Evolutionary conservation across 2,329 filamentous ascomycete genomes (phyloP).

Genomic region (Penicillium sp.): DNA sequence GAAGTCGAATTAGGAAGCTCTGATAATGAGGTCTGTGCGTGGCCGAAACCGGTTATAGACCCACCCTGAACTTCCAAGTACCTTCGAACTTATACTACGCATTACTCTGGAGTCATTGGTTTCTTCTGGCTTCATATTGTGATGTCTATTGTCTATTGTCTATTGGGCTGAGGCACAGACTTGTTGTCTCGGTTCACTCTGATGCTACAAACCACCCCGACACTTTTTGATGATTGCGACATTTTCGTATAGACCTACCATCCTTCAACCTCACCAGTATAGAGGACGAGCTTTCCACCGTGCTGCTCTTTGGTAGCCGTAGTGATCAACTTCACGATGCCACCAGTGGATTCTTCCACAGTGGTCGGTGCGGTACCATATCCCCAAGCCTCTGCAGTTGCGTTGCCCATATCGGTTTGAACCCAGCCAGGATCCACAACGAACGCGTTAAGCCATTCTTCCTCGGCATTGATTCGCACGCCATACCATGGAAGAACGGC

Average conservation of each 20-base stretch:
- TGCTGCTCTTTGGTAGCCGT: slow-evolving; percentile 13
- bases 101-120: too few relatives aligned
- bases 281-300: slow-evolving; percentile 16
- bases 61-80: background rate
- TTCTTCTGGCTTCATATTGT: too few relatives aligned
- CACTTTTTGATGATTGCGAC: too few relatives aligned
- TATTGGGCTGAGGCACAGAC: too few relatives aligned
- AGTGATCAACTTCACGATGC: slow-evolving; percentile 14
- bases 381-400: slow-evolving; percentile 21
- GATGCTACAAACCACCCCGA: background rate
- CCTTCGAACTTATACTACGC: too few relatives aligned
- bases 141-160: too few relatives aligned
- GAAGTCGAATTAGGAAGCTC: background rate
- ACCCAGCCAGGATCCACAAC: slow-evolving; percentile 23
- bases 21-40: background rate
- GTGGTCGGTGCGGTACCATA: slow-evolving; percentile 20
- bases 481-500: slow-evolving; percentile 36
- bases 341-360: slow-evolving; percentile 20
- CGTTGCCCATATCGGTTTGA: slow-evolving; percentile 23
- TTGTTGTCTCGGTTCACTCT: too few relatives aligned
- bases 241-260: slow-evolving; percentile 1
- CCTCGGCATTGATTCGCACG: slow-evolving; percentile 25
- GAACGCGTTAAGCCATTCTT: slow-evolving; percentile 24
- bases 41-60: background rate
- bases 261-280: slow-evolving; percentile 9